Evolutionary conservation across 345 rosid species (phyloP).

Genomic region (Rhodamnia argentea): DNA sequence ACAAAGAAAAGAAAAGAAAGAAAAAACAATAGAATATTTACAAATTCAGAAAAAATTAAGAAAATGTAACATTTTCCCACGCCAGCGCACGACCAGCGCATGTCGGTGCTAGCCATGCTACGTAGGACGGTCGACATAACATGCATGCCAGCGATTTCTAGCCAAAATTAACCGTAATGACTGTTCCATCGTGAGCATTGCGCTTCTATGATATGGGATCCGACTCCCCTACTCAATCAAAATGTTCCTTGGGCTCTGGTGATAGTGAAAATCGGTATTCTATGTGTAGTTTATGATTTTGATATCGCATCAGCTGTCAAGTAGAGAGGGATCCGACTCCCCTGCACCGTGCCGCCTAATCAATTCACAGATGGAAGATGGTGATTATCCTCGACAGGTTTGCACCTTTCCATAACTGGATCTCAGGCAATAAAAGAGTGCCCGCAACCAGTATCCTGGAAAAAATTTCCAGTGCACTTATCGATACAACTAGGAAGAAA

Average conservation of each 20-base stretch:
- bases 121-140: too few relatives aligned
- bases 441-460: background rate
- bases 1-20: too few relatives aligned
- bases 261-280: background rate
- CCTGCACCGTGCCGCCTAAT: constrained; percentile 59
- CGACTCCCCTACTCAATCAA: too few relatives aligned
- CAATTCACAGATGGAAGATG: constrained; percentile 51
- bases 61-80: too few relatives aligned
- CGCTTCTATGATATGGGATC: too few relatives aligned
- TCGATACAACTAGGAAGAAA: background rate
- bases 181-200: too few relatives aligned
- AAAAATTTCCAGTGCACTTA: background rate
- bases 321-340: constrained; percentile 54
- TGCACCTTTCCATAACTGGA: background rate
- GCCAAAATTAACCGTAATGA: too few relatives aligned
- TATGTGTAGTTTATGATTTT: background rate
- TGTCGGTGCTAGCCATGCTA: too few relatives aligned
- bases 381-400: constrained; percentile 61
- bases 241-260: background rate
- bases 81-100: too few relatives aligned
- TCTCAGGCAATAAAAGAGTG: background rate
- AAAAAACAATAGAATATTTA: too few relatives aligned
- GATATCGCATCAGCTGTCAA: background rate
- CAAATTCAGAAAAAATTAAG: too few relatives aligned
- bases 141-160: too few relatives aligned